Evolutionary conservation across 805 yeast species (phyloP).

Genomic region (Cyberlindnera subsufficiens): DNA sequence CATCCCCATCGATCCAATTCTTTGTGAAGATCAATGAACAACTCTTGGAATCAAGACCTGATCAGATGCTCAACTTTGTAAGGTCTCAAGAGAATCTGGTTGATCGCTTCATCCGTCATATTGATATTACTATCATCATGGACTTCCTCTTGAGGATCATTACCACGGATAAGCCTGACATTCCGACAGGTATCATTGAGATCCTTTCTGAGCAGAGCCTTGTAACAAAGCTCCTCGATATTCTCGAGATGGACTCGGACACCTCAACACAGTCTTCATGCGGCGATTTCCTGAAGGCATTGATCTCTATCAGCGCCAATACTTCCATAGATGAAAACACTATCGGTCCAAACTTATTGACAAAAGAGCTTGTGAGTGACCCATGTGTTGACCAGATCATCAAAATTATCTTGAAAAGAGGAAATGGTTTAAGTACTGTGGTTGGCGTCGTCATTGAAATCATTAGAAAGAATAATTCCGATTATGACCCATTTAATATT

Average conservation of each 20-base stretch:
- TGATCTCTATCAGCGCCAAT: conserved; percentile 92
- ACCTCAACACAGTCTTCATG: conserved; percentile 82
- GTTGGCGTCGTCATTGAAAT: conserved; percentile 92
- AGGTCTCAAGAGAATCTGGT: conserved; percentile 53
- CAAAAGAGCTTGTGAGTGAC: conserved; percentile 78
- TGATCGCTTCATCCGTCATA: conserved; percentile 65
- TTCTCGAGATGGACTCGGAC: conserved; percentile 52
- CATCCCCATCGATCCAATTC: conserved; percentile 71
- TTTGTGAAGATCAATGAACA: conserved; percentile 88
- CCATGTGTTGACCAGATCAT: conserved; percentile 57
- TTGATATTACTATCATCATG: conserved; percentile 86
- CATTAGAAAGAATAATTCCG: conserved; percentile 92
- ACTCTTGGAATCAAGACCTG: conserved; percentile 71
- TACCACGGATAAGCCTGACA: conserved; percentile 85
- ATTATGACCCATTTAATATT: conserved; percentile 83
- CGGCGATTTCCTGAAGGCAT: conserved; percentile 89
- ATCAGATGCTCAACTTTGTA: conserved; percentile 48
- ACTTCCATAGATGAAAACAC: conserved; percentile 72
- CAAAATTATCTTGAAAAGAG: conserved; percentile 58
- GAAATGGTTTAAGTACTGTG: conserved; percentile 81
- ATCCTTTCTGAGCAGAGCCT: conserved; percentile 67
- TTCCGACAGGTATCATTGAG: conserved; percentile 84
- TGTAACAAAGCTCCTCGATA: conserved; percentile 62
- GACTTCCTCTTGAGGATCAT: conserved; percentile 85
- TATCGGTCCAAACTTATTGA: conserved; percentile 89